A percentile compares a stretch with the other conserved stretches of the same genome.
Conservation (phyloP, 305 asterid species). For the Fraxinus nigra region DNA sequence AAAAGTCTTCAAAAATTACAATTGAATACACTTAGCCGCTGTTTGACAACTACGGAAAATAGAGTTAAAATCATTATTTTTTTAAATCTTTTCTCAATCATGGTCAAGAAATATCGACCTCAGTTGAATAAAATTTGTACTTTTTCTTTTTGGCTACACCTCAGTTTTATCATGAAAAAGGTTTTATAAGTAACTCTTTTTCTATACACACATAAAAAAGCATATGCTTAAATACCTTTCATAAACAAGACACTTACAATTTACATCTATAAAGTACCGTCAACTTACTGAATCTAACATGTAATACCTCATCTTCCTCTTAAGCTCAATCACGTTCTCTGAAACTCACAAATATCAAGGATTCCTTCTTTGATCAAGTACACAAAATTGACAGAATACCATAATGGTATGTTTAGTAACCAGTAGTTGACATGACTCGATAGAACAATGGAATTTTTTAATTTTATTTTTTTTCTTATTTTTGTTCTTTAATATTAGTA, state of each 20-base stretch:
- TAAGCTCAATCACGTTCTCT: constrained; percentile 23
- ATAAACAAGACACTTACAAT: not conserved
- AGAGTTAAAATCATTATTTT: too few relatives aligned
- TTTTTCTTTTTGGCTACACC: too few relatives aligned
- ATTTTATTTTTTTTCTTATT: not conserved
- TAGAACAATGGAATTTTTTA: not conserved
- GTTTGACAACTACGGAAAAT: too few relatives aligned
- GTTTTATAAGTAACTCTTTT: too few relatives aligned
- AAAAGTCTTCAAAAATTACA: too few relatives aligned
- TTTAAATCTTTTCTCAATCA: too few relatives aligned
- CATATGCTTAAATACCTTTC: not conserved
- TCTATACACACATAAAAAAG: not conserved
- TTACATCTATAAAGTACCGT: not conserved
- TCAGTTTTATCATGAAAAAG: not conserved
- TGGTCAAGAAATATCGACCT: too few relatives aligned
- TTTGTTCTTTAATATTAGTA: not conserved
- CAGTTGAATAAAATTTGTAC: too few relatives aligned
- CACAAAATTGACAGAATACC: not conserved
- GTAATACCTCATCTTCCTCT: not conserved
- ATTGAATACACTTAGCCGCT: too few relatives aligned
- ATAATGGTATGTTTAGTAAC: not conserved
- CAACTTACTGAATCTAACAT: not conserved
- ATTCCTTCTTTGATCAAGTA: constrained; percentile 14
- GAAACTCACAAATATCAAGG: constrained; percentile 13
- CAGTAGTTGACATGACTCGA: not conserved